phyloP scores from a whole-genome alignment of 1,284 basidiomycete species.

The Papiliotrema terrestris region DNA sequence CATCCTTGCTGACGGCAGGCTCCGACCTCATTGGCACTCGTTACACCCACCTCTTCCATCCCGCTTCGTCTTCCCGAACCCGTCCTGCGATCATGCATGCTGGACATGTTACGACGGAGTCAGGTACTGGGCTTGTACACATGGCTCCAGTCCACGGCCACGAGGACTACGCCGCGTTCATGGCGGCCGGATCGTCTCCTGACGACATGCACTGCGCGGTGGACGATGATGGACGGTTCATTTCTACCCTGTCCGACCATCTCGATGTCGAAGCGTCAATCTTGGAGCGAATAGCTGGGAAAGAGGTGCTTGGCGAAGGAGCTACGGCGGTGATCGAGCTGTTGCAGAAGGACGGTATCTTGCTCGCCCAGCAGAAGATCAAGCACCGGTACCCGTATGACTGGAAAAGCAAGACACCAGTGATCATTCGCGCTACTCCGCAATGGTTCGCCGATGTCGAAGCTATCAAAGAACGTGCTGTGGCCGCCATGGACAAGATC shows the following conservation, averaged over 20 bases:
- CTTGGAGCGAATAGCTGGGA: constrained; percentile 57
- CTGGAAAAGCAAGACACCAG: constrained; percentile 91
- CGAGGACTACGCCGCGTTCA: constrained; percentile 83
- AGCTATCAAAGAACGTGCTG: constrained; percentile 71
- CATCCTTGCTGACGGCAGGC: constrained; percentile 50
- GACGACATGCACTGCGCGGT: constrained; percentile 65
- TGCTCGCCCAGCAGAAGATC: constrained; percentile 68
- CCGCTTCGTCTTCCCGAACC: constrained; percentile 53
- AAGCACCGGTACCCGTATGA: constrained; percentile 94
- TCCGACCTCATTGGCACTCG: constrained; percentile 60
- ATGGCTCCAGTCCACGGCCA: constrained; percentile 91
- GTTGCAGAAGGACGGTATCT: constrained; percentile 56
- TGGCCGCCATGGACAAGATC: constrained; percentile 68
- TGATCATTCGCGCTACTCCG: constrained; percentile 91
- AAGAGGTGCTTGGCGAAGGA: constrained; percentile 70
- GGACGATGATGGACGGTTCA: constrained; percentile 74
- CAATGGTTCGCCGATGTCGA: constrained; percentile 98
- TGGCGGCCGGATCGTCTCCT: constrained; percentile 35
- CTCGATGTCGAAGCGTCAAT: background rate
- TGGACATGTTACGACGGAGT: constrained; percentile 73
- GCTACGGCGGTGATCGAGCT: constrained; percentile 64
- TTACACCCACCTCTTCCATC: constrained; percentile 67
- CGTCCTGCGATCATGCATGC: constrained; percentile 53
- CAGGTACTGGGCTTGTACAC: constrained; percentile 96
- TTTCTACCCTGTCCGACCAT: constrained; percentile 51